These are phyloP conservation scores for Picea glauca DNA, from an alignment of 75 land plant species.

Conservation along the genomic window DNA sequence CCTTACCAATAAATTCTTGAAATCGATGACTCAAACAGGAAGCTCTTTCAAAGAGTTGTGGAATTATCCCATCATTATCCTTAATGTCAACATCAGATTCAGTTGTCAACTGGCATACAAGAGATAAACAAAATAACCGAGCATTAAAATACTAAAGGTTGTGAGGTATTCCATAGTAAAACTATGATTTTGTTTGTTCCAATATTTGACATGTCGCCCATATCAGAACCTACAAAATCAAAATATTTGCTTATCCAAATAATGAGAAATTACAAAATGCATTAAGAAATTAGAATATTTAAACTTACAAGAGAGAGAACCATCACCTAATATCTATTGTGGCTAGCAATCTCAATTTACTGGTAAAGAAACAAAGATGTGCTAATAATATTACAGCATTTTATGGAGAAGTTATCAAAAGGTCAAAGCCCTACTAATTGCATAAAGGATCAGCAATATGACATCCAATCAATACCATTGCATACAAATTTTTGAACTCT, in stretches of 20 bases:
- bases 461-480: not conserved
- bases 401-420: not conserved
- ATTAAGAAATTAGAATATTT: not conserved
- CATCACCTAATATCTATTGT: not conserved
- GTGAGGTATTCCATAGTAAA: not conserved
- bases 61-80: not conserved
- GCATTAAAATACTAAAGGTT: not conserved
- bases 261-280: not conserved
- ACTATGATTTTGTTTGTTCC: not conserved
- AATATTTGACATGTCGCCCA: not conserved
- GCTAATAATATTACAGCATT: not conserved
- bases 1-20: slow-evolving; percentile 6
- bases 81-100: not conserved
- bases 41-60: slow-evolving; percentile 4
- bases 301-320: not conserved
- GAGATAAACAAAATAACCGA: not conserved
- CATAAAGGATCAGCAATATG: not conserved
- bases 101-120: slow-evolving; percentile 7
- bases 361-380: not conserved
- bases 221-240: not conserved
- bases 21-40: slow-evolving; percentile 1
- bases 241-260: slow-evolving; percentile 5
- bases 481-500: not conserved
- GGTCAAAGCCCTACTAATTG: not conserved
- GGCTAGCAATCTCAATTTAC: not conserved